A percentile compares a stretch with the other conserved stretches of the same genome.
phyloP scores from a whole-genome alignment of 306 rosid genomes.

The Spatholobus suberectus region DNA sequence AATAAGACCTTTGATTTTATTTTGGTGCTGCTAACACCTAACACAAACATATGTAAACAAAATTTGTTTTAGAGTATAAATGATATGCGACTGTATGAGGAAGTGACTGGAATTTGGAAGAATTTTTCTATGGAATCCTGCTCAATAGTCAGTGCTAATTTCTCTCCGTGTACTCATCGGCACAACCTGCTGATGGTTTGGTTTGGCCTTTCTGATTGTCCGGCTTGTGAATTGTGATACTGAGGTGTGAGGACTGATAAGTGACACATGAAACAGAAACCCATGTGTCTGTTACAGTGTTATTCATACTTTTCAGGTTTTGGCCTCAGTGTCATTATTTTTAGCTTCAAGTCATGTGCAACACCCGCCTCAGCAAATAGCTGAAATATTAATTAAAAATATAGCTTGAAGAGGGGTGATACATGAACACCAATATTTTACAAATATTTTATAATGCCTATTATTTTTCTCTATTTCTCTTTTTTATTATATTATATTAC shows the following conservation, averaged over 20 bases:
- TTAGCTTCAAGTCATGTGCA: constrained; percentile 14
- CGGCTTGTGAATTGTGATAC: constrained; percentile 60
- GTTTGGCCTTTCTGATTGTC: constrained; percentile 59
- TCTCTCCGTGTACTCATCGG: constrained; percentile 53
- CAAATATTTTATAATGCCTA: too few species aligned
- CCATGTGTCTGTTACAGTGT: constrained; percentile 51
- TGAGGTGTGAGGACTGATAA: constrained; percentile 35
- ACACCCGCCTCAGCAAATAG: not conserved
- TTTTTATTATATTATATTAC: too few species aligned
- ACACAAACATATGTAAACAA: not conserved
- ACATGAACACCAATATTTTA: too few species aligned
- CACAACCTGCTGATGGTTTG: constrained; percentile 52
- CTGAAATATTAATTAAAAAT: not conserved
- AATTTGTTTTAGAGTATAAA: not conserved
- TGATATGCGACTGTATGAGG: not conserved
- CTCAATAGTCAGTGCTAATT: too few species aligned
- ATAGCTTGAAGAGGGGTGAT: too few species aligned
- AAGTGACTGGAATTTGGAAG: not conserved
- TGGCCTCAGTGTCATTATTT: constrained; percentile 17
- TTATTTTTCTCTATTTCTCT: too few species aligned
- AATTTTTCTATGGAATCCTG: not conserved
- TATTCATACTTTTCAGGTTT: constrained; percentile 36
- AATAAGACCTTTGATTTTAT: not conserved
- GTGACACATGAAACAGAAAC: constrained; percentile 44
- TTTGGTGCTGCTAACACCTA: not conserved